Evolutionary conservation across 2,329 filamentous ascomycete species (phyloP).

Genomic region (Fusarium sp.): DNA sequence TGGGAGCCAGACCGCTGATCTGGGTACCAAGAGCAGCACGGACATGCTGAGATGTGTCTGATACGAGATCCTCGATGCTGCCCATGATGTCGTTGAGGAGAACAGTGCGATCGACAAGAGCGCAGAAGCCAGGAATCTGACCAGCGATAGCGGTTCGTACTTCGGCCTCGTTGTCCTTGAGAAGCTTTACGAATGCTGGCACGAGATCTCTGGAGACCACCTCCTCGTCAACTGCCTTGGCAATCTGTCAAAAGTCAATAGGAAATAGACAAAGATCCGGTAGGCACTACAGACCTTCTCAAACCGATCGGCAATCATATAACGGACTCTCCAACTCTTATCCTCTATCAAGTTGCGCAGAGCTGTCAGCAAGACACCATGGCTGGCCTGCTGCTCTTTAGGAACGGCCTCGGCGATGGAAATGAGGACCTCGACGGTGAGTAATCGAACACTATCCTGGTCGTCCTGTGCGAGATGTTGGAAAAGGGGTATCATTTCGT

Average conservation of each 20-base stretch:
- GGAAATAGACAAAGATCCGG: constrained; percentile 46
- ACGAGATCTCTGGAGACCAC: constrained; percentile 93
- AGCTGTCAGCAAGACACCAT: constrained; percentile 90
- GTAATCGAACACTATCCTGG: constrained; percentile 93
- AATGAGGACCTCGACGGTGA: constrained; percentile 96
- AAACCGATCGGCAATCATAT: constrained; percentile 98
- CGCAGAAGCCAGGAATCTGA: constrained; percentile 97
- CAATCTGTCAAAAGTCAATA: constrained; percentile 69
- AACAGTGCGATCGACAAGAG: constrained; percentile 83
- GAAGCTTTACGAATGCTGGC: constrained; percentile 93
- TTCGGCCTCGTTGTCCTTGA: constrained; percentile 98
- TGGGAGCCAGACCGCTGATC: constrained; percentile 95
- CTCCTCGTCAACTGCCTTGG: constrained; percentile 97
- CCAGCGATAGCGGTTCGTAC: constrained; percentile 96
- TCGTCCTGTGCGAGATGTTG: constrained; percentile 96
- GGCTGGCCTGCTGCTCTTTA: constrained; percentile 97
- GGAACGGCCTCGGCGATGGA: constrained; percentile 96
- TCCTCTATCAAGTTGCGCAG: constrained; percentile 95
- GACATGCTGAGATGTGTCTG: constrained; percentile 95
- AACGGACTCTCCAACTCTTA: constrained; percentile 98
- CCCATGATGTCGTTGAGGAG: constrained; percentile 97
- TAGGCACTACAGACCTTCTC: constrained; percentile 72
- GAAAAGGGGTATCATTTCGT: constrained; percentile 99
- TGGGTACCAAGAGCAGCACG: constrained; percentile 94
- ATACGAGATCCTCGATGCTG: constrained; percentile 93